Evolutionary conservation across 495 filamentous ascomycete species (phyloP), one percentile per base, ranked within the genome.

Genomic region (Rhypophila decipiens): DNA sequence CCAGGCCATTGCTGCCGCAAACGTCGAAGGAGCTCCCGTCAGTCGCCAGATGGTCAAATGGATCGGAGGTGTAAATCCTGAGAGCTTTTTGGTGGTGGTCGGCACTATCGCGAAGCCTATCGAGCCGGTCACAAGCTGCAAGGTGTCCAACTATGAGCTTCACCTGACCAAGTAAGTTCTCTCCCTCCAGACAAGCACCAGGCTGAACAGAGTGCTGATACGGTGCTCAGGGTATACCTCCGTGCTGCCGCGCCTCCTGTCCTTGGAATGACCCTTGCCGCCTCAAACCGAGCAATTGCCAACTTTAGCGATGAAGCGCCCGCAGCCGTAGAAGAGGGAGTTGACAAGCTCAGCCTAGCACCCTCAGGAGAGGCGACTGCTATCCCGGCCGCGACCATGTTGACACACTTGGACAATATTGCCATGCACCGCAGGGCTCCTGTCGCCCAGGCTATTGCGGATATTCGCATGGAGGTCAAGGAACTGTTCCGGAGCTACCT

Each of bases 31-130:
- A 72, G 31, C 76, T 71, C 51, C 69, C 24, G 68, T 87, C 29
- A 79, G 73, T 55, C 76, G 75, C 54, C 90, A 90, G 71, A 98
- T 98, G 94, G 87, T 94, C 54, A 97, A 97, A 70, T 98, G 83
- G 77, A 78, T 83, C 27, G 80, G 78, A 41, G 77, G 73, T 36
- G 71, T 97, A 56, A 86, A 85, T 61, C 73, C 82, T 33, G 91
- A 97, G 71, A 88, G 84, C 49, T 86, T 87, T 46, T 84, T 96
- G 17, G 67, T 83, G 43, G 83, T 96, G 39, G 86, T 90, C 49
- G 93, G 86, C 46, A 68, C 77, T 13, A 83, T 96, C 10, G 77
- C 88, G 74, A 83, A 86, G 72, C 85, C 90, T 3, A 71, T 83
- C 18, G 87, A 90, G 50, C 83, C 84, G 10, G 85, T 97, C 55